Conservation (phyloP, 352 stramenopile species). For the Phytopythium oedochilum region DNA sequence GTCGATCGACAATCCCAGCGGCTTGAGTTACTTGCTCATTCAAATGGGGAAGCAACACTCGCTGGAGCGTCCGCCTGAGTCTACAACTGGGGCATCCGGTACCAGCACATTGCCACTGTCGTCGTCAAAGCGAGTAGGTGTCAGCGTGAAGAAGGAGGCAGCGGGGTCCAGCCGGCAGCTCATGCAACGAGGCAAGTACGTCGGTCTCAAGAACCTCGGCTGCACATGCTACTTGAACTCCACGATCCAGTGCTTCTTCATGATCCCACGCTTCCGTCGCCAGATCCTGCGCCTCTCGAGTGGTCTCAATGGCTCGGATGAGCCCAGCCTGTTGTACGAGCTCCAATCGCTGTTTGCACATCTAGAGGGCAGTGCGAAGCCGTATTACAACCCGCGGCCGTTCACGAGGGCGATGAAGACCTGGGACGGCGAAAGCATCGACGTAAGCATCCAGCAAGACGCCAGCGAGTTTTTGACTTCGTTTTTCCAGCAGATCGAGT, state of each 20-base stretch:
- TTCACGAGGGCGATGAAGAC: conserved; percentile 85
- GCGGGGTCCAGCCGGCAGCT: conserved; percentile 11
- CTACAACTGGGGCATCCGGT: conserved; percentile 4
- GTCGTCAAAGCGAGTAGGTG: conserved; percentile 43
- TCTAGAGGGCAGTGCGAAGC: conserved; percentile 79
- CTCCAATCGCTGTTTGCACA: conserved; percentile 90
- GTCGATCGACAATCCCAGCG: conserved; percentile 52
- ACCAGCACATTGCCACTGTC: conserved; percentile 13
- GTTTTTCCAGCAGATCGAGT: conserved; percentile 93
- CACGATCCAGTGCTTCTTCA: conserved; percentile 94
- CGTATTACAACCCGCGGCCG: conserved; percentile 77
- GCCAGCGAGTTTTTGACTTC: conserved; percentile 91
- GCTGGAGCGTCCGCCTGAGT: conserved; percentile 42
- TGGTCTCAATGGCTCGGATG: conserved; percentile 6
- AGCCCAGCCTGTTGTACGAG: conserved; percentile 66
- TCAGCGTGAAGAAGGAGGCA: conserved; percentile 33
- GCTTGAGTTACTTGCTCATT: conserved; percentile 59
- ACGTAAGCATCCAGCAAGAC: conserved; percentile 91
- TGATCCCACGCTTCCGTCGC: conserved; percentile 89
- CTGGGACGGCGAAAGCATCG: conserved; percentile 83
- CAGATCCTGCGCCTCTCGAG: conserved; percentile 68
- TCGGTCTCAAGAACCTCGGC: conserved; percentile 93
- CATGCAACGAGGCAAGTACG: conserved; percentile 72
- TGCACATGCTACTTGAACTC: conserved; percentile 97
- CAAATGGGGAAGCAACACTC: conserved; percentile 76